Base-by-base conservation (phyloP, 805 yeast species). In the Myxozyma geophila region DNA sequence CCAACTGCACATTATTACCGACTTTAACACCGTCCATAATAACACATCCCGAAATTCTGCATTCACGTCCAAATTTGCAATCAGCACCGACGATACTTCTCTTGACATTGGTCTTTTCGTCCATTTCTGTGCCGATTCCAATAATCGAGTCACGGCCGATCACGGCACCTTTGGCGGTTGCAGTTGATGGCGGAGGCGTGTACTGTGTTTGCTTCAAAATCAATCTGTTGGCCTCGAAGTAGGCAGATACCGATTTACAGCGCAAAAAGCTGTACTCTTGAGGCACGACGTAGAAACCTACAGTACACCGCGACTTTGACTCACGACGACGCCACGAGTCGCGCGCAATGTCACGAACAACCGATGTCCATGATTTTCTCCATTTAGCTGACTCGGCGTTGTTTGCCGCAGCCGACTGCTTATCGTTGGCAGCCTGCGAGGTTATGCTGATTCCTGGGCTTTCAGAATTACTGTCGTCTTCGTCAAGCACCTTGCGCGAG, bases 101-200 rank as follows among this genome's bases (percentile, higher is more conserved):
- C 77, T 95, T 95, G 57, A 95, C 90, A 73, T 87, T 89, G 21
- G 96, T 88, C 69, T 85, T 85, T 71, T 91, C 98, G 19, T 91
- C 95, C 58, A 95, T 74, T 1, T 74, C 75, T n/a, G 93, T 83
- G 43, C 79, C 78, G 10, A 79, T 80, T 10, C 93, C 98, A 12
- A 93, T 86, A 44, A 87, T 75, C 0, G 96, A 89, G 75, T 93
- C 99, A 1, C 87, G 87, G 60, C 98, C 98, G 41, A 95, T 84
- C 15, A 88, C 87, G 0, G 97, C 93, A 49, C 69, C 69, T 17
- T 62, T 51, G 48, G 71, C 68, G 28, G 67, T 62, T 36, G 68
- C 60, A 39, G 63, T 62, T 13, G 68, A 54, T 44, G 58, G 65
- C 53, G 67, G 63, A 59, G 70, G 58, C 65, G 75, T 35, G 71